These are phyloP conservation scores for Tetracladium maxilliforme DNA, from an alignment of 2,329 filamentous ascomycete species.

Conservation along the genomic window DNA sequence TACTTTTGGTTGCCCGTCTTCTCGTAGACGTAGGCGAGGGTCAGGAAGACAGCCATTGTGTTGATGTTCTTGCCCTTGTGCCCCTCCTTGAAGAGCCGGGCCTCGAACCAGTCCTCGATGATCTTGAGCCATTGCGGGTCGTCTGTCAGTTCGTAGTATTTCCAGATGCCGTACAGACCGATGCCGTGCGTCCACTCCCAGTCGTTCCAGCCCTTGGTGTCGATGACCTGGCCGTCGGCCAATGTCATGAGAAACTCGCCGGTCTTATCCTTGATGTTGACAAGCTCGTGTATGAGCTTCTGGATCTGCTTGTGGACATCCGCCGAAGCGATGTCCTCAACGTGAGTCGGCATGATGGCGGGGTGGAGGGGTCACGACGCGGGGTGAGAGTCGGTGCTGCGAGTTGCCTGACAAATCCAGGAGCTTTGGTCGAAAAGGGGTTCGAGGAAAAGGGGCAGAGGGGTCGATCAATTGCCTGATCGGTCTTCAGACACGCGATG, in stretches of 20 bases:
- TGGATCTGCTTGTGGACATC: constrained; percentile 41
- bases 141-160: constrained; percentile 63
- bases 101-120: constrained; percentile 61
- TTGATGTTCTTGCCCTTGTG: constrained; percentile 77
- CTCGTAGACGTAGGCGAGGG: constrained; percentile 66
- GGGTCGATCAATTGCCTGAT: no score
- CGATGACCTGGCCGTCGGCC: constrained; percentile 60
- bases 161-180: constrained; percentile 68
- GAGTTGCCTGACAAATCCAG: no score
- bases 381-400: no score
- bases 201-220: constrained; percentile 72
- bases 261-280: constrained; percentile 64
- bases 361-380: no score
- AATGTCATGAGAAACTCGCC: constrained; percentile 61
- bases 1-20: constrained; percentile 54
- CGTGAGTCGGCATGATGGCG: constrained; percentile 18
- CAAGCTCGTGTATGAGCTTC: constrained; percentile 55
- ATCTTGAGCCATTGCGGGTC: constrained; percentile 43
- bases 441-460: no score
- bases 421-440: no score
- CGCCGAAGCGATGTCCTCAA: constrained; percentile 21
- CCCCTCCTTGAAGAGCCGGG: constrained; percentile 53
- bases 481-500: no score
- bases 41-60: constrained; percentile 68
- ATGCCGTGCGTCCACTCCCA: constrained; percentile 79